Evolutionary conservation across 2,329 filamentous ascomycete species (phyloP).

Genomic region (Diaporthe humulicola): DNA sequence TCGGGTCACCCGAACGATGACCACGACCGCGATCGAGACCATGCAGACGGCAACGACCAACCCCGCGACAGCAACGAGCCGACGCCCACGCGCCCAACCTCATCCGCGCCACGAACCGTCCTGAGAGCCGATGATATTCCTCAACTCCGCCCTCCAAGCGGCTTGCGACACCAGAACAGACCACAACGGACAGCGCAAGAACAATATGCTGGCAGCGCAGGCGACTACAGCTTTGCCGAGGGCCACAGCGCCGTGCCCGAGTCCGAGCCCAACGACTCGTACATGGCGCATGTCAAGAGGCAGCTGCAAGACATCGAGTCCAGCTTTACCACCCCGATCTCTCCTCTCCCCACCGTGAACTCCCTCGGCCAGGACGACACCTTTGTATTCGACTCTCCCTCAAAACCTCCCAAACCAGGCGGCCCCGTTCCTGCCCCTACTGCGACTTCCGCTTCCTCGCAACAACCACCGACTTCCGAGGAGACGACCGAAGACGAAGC

Average conservation of each 20-base stretch:
- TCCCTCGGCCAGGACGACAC: slow-evolving; percentile 69
- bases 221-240: slow-evolving; percentile 59
- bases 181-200: neutral
- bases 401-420: slow-evolving; percentile 45
- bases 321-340: slow-evolving; percentile 72
- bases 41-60: neutral
- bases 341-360: slow-evolving; percentile 65
- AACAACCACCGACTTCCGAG: slow-evolving; percentile 3
- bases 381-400: slow-evolving; percentile 67
- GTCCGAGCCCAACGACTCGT: slow-evolving; percentile 58
- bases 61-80: slow-evolving; percentile 28
- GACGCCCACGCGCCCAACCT: slow-evolving; percentile 31
- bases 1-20: neutral
- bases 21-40: neutral
- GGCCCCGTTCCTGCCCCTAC: slow-evolving; percentile 4
- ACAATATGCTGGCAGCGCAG: slow-evolving; percentile 20
- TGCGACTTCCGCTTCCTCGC: slow-evolving; percentile 12
- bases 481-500: slow-evolving; percentile 31
- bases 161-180: neutral
- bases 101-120: slow-evolving; percentile 22
- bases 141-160: slow-evolving; percentile 27
- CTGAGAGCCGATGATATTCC: slow-evolving; percentile 33
- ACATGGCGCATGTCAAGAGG: slow-evolving; percentile 66
- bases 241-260: slow-evolving; percentile 48
- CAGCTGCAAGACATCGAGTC: slow-evolving; percentile 76